A percentile compares a stretch with the other conserved stretches of the same genome.
Evolutionary conservation across 2,329 filamentous ascomycete genomes (phyloP).

Genomic region (Penicillium sp.): DNA sequence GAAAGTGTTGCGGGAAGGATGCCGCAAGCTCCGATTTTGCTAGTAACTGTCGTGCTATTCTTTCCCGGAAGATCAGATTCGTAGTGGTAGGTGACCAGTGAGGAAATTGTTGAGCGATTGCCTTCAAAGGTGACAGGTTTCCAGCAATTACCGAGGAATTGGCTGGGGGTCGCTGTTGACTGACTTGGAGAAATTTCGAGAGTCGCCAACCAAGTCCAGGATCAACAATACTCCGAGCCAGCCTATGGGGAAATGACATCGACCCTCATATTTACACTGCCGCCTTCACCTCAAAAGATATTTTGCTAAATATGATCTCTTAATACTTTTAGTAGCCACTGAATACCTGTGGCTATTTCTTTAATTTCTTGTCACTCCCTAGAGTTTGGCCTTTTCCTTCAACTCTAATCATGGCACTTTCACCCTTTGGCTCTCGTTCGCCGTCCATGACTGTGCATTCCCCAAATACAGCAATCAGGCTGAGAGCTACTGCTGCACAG

Average conservation of each 20-base stretch:
- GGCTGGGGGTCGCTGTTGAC: conserved; percentile 5
- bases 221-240: conserved; percentile 27
- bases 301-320: conserved; percentile 4
- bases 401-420: conserved; percentile 33
- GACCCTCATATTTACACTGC: not conserved
- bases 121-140: not conserved
- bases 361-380: not conserved
- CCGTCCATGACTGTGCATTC: conserved; percentile 29
- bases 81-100: not conserved
- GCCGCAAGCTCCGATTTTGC: conserved; percentile 3
- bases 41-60: not conserved
- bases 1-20: conserved; percentile 3
- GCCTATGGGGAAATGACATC: not conserved
- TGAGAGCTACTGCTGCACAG: conserved; percentile 30
- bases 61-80: not conserved
- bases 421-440: conserved; percentile 36
- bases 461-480: conserved; percentile 26
- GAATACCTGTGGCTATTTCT: not conserved
- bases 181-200: conserved; percentile 25
- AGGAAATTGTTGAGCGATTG: not conserved
- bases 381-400: not conserved
- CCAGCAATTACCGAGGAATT: conserved; percentile 3
- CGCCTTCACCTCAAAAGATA: not conserved
- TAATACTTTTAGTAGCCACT: not conserved
- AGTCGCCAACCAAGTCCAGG: conserved; percentile 15